Evolutionary conservation across 805 yeast genomes (phyloP).

Genomic region (Schwanniomyces occidentalis): DNA sequence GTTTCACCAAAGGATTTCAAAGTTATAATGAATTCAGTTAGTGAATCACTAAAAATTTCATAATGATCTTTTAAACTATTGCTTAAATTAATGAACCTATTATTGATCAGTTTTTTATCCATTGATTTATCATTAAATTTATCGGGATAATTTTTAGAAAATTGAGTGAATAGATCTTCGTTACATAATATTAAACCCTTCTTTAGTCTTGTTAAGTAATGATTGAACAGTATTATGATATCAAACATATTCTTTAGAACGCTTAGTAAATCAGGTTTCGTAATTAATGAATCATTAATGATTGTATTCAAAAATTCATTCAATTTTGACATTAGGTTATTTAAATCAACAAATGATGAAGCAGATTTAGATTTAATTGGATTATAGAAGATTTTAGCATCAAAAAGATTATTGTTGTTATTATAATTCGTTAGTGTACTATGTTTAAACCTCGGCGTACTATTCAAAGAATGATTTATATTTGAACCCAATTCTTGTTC

Average conservation of each 20-base stretch:
- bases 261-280: constrained; percentile 54
- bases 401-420: constrained; percentile 21
- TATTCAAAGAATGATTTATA: constrained; percentile 2
- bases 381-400: constrained; percentile 12
- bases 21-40: constrained; percentile 47
- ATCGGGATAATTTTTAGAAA: constrained; percentile 31
- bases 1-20: constrained; percentile 49
- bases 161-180: constrained; percentile 43
- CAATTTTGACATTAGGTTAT: constrained; percentile 24
- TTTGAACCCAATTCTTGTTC: constrained; percentile 13
- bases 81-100: constrained; percentile 42
- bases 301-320: constrained; percentile 62
- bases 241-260: constrained; percentile 47
- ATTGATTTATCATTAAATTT: constrained; percentile 40
- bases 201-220: constrained; percentile 52
- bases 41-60: constrained; percentile 44
- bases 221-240: constrained; percentile 48
- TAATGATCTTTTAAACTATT: constrained; percentile 43
- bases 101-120: constrained; percentile 39
- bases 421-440: constrained; percentile 9
- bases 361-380: background rate
- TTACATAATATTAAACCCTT: constrained; percentile 54
- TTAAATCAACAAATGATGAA: constrained; percentile 13
- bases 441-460: background rate
- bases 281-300: constrained; percentile 65